Evolutionary conservation across 192 early-diverging fungal genomes (phyloP).

Genomic region (Coemansia sp.): DNA sequence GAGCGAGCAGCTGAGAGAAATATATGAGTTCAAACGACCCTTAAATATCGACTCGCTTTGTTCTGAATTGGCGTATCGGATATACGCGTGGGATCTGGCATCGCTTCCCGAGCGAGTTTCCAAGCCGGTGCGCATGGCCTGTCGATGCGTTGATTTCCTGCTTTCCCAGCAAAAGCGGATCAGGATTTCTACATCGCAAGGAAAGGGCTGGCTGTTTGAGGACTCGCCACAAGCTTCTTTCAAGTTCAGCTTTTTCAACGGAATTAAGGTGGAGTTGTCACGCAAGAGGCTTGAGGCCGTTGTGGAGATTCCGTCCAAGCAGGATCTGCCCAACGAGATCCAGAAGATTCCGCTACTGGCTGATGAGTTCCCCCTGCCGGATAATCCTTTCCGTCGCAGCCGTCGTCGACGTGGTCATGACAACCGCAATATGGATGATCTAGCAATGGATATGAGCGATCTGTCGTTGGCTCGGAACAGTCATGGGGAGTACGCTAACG

Average conservation of each 20-base stretch:
- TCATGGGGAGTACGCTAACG: no score
- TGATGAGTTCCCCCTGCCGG: slow-evolving; percentile 4
- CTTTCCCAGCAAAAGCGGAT: slow-evolving; percentile 67
- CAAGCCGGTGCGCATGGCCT: slow-evolving; percentile 53
- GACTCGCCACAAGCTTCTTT: slow-evolving; percentile 64
- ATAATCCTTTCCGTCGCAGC: background rate
- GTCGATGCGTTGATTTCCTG: slow-evolving; percentile 57
- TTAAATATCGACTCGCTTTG: slow-evolving; percentile 10
- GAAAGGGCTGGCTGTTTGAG: slow-evolving; percentile 67
- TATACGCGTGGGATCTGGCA: slow-evolving; percentile 24
- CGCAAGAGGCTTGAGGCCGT: slow-evolving; percentile 27
- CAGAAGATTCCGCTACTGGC: slow-evolving; percentile 34
- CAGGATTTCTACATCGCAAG: slow-evolving; percentile 70
- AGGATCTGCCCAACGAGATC: slow-evolving; percentile 52
- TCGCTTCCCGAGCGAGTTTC: slow-evolving; percentile 27
- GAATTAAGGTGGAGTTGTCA: slow-evolving; percentile 56
- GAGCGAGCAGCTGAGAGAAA: slow-evolving; percentile 11
- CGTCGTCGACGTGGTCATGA: background rate
- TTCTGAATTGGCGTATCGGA: slow-evolving; percentile 2
- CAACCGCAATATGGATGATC: background rate
- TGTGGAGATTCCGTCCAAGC: slow-evolving; percentile 52
- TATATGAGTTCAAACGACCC: slow-evolving; percentile 31
- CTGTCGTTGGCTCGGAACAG: background rate
- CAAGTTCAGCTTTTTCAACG: slow-evolving; percentile 66
- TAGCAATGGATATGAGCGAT: background rate